phyloP scores from a whole-genome alignment of 306 rosid genomes.

The Leucaena leucocephala region DNA sequence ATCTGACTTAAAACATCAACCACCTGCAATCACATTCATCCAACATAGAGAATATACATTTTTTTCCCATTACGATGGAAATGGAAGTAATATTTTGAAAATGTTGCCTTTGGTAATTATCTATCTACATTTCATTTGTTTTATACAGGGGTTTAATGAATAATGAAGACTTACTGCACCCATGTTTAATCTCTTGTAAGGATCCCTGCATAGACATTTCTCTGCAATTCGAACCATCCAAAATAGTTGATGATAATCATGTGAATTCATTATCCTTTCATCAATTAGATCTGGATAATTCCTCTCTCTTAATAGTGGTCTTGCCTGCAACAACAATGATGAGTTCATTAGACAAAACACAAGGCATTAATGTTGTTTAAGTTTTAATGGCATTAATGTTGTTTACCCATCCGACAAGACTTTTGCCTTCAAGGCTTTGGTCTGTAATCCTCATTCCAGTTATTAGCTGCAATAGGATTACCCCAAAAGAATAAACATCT shows the following conservation, averaged over 20 bases:
- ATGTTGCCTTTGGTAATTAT: background rate
- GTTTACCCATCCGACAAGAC: constrained; percentile 93
- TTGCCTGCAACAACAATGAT: constrained; percentile 60
- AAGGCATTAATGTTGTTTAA: background rate
- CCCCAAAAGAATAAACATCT: constrained; percentile 91
- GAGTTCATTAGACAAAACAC: background rate
- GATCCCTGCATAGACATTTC: constrained; percentile 76
- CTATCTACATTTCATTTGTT: background rate
- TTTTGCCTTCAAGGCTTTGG: constrained; percentile 71
- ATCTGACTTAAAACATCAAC: constrained; percentile 52
- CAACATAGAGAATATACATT: too few species aligned
- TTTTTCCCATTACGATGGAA: too few species aligned
- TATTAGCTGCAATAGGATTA: constrained; percentile 77
- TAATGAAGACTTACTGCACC: constrained; percentile 42
- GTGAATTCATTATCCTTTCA: constrained; percentile 50
- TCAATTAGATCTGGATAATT: constrained; percentile 85
- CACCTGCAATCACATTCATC: constrained; percentile 47
- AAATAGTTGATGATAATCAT: constrained; percentile 73
- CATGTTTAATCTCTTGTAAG: constrained; percentile 69
- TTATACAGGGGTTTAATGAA: background rate
- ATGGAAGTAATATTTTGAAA: background rate
- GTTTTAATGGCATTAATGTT: constrained; percentile 30
- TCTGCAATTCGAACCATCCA: constrained; percentile 84
- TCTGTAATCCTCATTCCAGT: constrained; percentile 76
- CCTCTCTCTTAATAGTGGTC: constrained; percentile 78